Conservation (phyloP, 2,329 filamentous ascomycete species). For the Calonectria henricotiae region DNA sequence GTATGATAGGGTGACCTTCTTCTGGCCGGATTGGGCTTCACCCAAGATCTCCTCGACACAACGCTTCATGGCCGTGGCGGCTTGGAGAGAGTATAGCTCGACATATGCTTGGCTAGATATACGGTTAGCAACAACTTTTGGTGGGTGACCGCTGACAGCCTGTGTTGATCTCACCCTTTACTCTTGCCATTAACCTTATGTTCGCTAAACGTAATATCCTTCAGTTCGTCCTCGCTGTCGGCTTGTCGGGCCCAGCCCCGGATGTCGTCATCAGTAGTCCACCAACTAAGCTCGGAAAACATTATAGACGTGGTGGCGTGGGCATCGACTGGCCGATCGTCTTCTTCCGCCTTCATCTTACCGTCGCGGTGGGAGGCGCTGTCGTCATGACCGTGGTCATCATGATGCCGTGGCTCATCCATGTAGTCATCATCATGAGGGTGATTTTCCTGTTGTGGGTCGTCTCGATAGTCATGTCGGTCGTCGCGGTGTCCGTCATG, state of each 20-base stretch:
- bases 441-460: conserved; percentile 46
- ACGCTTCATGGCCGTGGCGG: conserved; percentile 88
- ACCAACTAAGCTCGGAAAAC: conserved; percentile 95
- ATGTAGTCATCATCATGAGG: conserved; percentile 59
- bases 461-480: conserved; percentile 59
- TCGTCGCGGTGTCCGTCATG: conserved; percentile 55
- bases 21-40: conserved; percentile 71
- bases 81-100: conserved; percentile 87
- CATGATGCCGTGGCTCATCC: conserved; percentile 62
- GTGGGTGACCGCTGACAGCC: background rate
- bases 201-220: conserved; percentile 96
- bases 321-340: conserved; percentile 73
- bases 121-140: conserved; percentile 33
- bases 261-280: conserved; percentile 96
- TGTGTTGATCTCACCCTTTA: conserved; percentile 81
- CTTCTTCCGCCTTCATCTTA: conserved; percentile 75
- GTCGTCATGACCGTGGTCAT: conserved; percentile 60
- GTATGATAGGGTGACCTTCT: conserved; percentile 83
- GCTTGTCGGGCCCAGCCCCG: conserved; percentile 88
- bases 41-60: conserved; percentile 78
- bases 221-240: conserved; percentile 87
- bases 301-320: conserved; percentile 81
- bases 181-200: conserved; percentile 99
- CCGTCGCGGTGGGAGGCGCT: conserved; percentile 65
- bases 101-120: conserved; percentile 81